Evolutionary conservation across 2,329 filamentous ascomycete species (phyloP), one percentile per base, ranked within the genome.

Genomic region (Penicillium sp.): DNA sequence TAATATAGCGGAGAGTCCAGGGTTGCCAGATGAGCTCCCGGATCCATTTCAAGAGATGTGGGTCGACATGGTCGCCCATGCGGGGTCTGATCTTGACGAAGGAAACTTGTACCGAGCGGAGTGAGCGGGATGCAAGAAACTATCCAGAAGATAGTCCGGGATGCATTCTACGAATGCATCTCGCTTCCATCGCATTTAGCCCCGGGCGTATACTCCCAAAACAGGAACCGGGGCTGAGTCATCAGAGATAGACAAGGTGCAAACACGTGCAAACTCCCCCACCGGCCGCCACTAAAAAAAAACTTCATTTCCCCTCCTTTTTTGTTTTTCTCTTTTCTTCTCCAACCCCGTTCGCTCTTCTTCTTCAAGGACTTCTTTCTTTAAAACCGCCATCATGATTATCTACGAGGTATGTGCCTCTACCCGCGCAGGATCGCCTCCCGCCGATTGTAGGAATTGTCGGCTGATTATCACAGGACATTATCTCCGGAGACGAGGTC

Each of bases 401-500:
- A 88, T 90, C 71, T 89, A 74, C 83, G 85, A 80, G 76, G 86
- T 88, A 74, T 33, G 60, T 62, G 5, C 14, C 20, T 25, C 22
- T 5, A 7, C 8, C 18, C 9, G 4, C 7, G 10, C 30, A 18
- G 30, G 46, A 6, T 8, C 30, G 38, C 38, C 5, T 27, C 25
- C 25, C 24, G 24, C 8, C 25, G 9, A 22, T 22, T 35, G 8
- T 16, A 24, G 6, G 51, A 54, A 54, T 47, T 42, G n/a, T 50
- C 14, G 22, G 25, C 53, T 53, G 36, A 58, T 52, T 16, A 46
- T 41, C 43, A 55, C 68, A 99, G 94, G 94, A 99, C 74, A 78
- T 94, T 67, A 74, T 96, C 77, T 89, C 84, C 76, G 89, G 80
- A 63, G 92, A 96, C 79, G 94, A 99, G 87, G 83, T 99, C 75